Percentiles rank a stretch among this genome's conserved stretches.
Evolutionary conservation across 257 asterid genomes (phyloP).

Genomic region (Misopates orontium): DNA sequence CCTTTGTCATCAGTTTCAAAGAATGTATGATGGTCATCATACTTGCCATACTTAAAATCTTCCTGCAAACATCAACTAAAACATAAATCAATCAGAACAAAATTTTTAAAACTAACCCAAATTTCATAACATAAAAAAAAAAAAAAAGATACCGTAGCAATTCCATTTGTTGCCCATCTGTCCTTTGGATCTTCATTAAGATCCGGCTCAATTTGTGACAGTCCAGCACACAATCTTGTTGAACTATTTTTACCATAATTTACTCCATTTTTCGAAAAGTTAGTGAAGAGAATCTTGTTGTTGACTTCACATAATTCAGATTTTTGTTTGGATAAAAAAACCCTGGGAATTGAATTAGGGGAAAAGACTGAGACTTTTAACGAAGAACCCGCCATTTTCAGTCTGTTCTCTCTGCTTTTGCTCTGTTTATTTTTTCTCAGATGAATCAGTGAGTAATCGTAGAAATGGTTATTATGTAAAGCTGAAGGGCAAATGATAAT

Average conservation of each 20-base stretch:
- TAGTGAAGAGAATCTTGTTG: conserved; percentile 13
- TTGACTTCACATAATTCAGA: conserved; percentile 28
- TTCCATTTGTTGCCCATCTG: conserved; percentile 79
- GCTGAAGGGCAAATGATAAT: conserved; percentile 13
- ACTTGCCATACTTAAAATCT: conserved; percentile 65
- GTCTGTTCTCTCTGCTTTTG: background rate
- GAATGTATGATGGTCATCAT: conserved; percentile 74
- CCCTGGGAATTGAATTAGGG: conserved; percentile 41
- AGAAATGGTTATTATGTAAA: too few relatives aligned
- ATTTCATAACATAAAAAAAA: background rate
- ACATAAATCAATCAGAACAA: background rate
- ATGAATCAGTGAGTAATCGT: conserved; percentile 16
- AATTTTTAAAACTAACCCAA: background rate
- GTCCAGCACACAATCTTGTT: conserved; percentile 65
- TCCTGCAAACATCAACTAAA: conserved; percentile 49
- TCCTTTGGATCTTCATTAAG: conserved; percentile 81
- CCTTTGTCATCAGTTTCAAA: conserved; percentile 71
- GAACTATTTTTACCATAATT: conserved; percentile 30
- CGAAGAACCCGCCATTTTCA: conserved; percentile 59
- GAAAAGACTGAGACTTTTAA: conserved; percentile 40
- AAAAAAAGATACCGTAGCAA: conserved; percentile 39
- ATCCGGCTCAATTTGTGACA: conserved; percentile 75
- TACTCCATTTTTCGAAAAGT: conserved; percentile 24
- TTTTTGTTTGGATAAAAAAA: conserved; percentile 26
- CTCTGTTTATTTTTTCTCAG: background rate